A percentile compares a stretch with the other conserved stretches of the same genome.
Evolutionary conservation across 805 yeast genomes (phyloP).

Genomic region (Saccharomycopsis oosterbeekiorum): DNA sequence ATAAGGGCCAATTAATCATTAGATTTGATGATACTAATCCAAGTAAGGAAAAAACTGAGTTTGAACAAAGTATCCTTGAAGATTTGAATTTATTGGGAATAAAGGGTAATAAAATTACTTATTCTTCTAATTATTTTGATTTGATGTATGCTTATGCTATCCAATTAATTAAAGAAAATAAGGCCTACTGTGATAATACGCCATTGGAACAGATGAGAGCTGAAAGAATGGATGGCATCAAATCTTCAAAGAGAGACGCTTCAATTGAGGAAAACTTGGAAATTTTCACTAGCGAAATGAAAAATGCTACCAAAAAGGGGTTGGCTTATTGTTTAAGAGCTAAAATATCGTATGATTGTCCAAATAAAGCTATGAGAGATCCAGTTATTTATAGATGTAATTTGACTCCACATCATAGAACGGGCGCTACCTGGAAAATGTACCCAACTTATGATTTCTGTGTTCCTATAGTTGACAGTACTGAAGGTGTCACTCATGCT

Average conservation of each 20-base stretch:
- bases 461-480: conserved; percentile 89
- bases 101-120: conserved; percentile 81
- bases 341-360: conserved; percentile 83
- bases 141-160: conserved; percentile 82
- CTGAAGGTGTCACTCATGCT: conserved; percentile 97
- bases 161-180: conserved; percentile 85
- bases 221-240: conserved; percentile 96
- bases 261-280: conserved; percentile 83
- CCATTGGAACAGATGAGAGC: conserved; percentile 93
- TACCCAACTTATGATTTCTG: conserved; percentile 99
- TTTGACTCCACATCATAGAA: conserved; percentile 95
- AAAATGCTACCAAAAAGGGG: conserved; percentile 88
- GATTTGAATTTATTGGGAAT: conserved; percentile 86
- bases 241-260: conserved; percentile 87
- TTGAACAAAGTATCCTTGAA: conserved; percentile 87
- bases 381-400: conserved; percentile 98
- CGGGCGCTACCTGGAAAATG: conserved; percentile 87
- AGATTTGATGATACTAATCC: conserved; percentile 99
- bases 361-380: conserved; percentile 93
- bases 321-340: conserved; percentile 91
- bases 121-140: conserved; percentile 89
- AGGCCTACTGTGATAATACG: conserved; percentile 97
- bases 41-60: conserved; percentile 89
- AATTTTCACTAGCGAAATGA: conserved; percentile 86
- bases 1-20: conserved; percentile 92